Base-by-base conservation (phyloP, 108 stramenopile genomes). In the Nitzschia sp. region DNA sequence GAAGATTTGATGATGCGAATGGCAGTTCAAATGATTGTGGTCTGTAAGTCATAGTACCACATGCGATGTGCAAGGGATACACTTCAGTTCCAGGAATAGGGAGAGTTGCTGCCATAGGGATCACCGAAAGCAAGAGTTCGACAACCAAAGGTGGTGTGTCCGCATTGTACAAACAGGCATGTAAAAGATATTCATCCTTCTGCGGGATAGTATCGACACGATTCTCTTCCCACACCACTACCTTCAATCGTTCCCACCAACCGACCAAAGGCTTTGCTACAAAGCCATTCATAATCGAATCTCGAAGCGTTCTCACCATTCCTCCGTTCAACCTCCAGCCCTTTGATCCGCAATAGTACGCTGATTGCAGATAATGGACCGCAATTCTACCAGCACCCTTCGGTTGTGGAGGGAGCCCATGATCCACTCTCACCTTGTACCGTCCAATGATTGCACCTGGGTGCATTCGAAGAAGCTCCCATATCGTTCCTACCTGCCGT, bases 1-100 rank as follows among this genome's bases (percentile, higher is more conserved):
- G 59, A 29, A 84, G 41, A 37, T 43, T 54, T 19, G 40, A 40
- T 39, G 25, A 41, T 22, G 67, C 42, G 48, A 57, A 65, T 26
- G 75, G 63, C 19, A 70, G 7, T 60, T 76, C 75, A 22, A 70
- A 76, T 7, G 53, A 15, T 52, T 70, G 68, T 17, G 67, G 75
- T 5, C 52, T 53, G 53, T 76, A 76, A 17, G 63, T 11, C 9
- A 59, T 14, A 8, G 75, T 76, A 22, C 43, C 63, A 29, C 63
- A 63, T 3, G 69, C 68, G 21, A 76, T 76, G 57, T 76, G 75
- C 34, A 76, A 24, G 19, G 75, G 75, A 34, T 57, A 76, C 0
- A 62, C 65, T 51, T 59, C 15, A 12, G 63, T 65, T 19, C 64
- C 64, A 29, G 75, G 69, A 14, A 76, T 41, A n/a, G 75, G 69